Evolutionary conservation across 192 early-diverging fungal species (phyloP), one percentile per base, ranked within the genome.

Genomic region (Gonapodya sp.): DNA sequence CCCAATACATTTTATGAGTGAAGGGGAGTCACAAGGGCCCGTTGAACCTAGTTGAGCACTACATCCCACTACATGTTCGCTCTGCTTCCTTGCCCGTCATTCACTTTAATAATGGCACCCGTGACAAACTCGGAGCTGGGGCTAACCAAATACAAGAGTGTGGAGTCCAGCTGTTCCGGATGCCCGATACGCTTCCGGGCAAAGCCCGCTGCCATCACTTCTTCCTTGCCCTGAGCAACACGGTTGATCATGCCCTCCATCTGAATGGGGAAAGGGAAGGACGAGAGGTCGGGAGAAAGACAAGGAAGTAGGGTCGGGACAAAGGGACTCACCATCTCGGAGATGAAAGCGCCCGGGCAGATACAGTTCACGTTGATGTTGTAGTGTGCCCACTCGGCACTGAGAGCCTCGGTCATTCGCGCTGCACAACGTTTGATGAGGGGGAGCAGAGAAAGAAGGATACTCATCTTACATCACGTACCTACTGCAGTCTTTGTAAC

Each of bases 41-140:
- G n/a, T n/a, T n/a, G n/a, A n/a, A n/a, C n/a, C n/a, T n/a, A n/a
- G n/a, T n/a, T n/a, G n/a, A n/a, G n/a, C n/a, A n/a, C n/a, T n/a
- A 64, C 75, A 34, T 33, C 8, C 8, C 75, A 14, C 34, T 34
- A 77, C 75, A 77, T 18, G 31, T 77, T 77, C 34, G 8, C 75
- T 34, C 75, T 77, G 30, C 30, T 32, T 33, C 30, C 75, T 34
- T 77, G 75, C 75, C 75, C 75, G 31, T 77, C 75, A 33, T 77
- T 34, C 30, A 77, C 75, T 8, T 34, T 18, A 33, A 77, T 77
- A 8, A 34, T 77, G 30, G 75, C 75, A 14, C 75, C 75, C 75
- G 75, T 77, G 8, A 77, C 75, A 31, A 77, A 77, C 2, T 77
- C 75, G 8, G 75, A 77, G 75, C 75, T 77, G 18, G 75, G 75